Base-by-base conservation (phyloP, 495 filamentous ascomycete genomes). In the Rusavskia elegans region DNA sequence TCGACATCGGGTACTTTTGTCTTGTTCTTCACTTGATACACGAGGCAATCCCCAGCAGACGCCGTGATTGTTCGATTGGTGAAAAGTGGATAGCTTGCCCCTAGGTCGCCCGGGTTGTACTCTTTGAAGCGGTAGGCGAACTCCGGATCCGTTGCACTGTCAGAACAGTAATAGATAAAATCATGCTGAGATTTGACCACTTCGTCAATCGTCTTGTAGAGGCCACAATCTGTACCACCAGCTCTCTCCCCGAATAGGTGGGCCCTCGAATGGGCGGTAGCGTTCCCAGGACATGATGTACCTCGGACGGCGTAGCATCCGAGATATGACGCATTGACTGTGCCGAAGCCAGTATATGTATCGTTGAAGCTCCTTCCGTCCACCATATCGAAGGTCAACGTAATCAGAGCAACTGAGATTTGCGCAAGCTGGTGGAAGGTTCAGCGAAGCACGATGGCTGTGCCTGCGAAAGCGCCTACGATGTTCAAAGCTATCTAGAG, bases 51-150 rank as follows among this genome's bases (percentile, higher is more conserved):
- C n/a, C 50, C 55, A 49, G 57, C 21, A 2, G 45, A 55, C 25
- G 53, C 58, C 21, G 49, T 58, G 20, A 60, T 46, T 6, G 19
- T 45, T 6, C 55, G 53, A 7, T 53, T 17, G 3, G 55, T 60
- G 20, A 58, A 58, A 2, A 21, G 50, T 9, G 55, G 58, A 23
- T 55, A 60, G 2, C 9, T 19, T 27, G 29, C 39, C 20, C 23
- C 25, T 7, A 3, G 50, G 23, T 58, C 58, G 1, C 49, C 19
- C 14, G 41, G 46, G 30, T 56, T 60, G 23, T 51, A 60, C 17
- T 58, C 55, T 3, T 46, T 55, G 48, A 57, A 58, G 9, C 53
- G 58, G 37, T 58, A 58, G 21, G 52, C 46, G 48, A 60, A 60
- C 45, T 60, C 45, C 13, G 55, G 25, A 6, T 27, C 52, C 19